phyloP scores from a whole-genome alignment of 192 early-diverging fungal genomes.

The Coemansia furcata region DNA sequence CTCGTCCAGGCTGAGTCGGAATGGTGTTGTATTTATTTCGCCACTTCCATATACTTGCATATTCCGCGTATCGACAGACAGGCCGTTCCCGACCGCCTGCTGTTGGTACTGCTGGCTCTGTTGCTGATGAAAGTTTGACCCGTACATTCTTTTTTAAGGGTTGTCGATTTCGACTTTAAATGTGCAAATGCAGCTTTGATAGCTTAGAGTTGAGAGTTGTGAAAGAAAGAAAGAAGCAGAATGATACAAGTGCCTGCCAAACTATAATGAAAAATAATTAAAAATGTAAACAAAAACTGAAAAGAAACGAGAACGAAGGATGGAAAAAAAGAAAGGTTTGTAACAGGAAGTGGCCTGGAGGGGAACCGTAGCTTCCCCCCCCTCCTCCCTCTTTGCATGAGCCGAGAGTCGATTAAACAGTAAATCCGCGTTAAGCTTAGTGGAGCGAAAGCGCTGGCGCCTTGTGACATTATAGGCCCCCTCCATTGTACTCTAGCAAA shows the following conservation, averaged over 20 bases:
- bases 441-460: neutral
- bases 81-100: slow-evolving; percentile 10
- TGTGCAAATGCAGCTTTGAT: neutral
- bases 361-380: neutral
- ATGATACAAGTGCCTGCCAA: slow-evolving; percentile 2
- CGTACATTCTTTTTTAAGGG: neutral
- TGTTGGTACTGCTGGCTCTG: slow-evolving; percentile 9
- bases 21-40: neutral
- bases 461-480: neutral
- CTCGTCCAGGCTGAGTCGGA: slow-evolving; percentile 7
- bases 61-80: slow-evolving; percentile 27
- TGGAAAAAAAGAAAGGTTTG: neutral
- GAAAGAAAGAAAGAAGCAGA: slow-evolving; percentile 3
- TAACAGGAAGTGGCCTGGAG: neutral
- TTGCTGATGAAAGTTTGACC: neutral
- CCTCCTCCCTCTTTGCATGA: neutral
- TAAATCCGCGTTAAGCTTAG: neutral
- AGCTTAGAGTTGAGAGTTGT: neutral
- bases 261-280: neutral
- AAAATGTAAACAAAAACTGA: neutral
- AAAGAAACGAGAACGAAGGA: neutral
- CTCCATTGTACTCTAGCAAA: neutral
- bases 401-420: neutral
- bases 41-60: neutral
- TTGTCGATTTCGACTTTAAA: neutral